A percentile compares a stretch with the other conserved stretches of the same genome.
Evolutionary conservation across 169 alveolate species (phyloP).

Genomic region (Eimeria brunetti): DNA sequence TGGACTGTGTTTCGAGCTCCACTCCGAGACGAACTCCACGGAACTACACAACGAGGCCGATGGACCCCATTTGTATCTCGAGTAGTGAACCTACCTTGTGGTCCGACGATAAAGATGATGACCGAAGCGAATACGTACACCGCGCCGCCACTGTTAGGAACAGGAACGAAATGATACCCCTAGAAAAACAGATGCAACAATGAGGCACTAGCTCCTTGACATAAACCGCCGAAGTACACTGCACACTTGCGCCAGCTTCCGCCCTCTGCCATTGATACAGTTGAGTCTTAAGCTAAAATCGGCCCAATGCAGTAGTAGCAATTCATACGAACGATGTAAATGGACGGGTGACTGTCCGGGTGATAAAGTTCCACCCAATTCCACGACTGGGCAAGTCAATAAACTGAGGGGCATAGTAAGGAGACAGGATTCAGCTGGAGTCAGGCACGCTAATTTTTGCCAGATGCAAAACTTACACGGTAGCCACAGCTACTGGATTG

Average conservation of each 20-base stretch:
- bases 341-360: not conserved
- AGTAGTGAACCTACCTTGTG: conserved; percentile 10
- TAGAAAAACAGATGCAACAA: not conserved
- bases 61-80: too few relatives aligned
- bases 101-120: conserved; percentile 28
- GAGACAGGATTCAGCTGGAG: conserved; percentile 2
- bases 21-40: not conserved
- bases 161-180: conserved; percentile 54
- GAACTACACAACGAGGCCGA: not conserved
- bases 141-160: conserved; percentile 51
- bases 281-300: not conserved
- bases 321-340: not conserved
- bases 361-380: not conserved
- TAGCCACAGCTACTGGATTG: conserved; percentile 70
- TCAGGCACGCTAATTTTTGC: not conserved
- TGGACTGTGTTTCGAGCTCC: not conserved
- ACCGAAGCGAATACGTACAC: conserved; percentile 54
- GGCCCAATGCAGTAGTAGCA: not conserved
- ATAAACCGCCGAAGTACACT: not conserved
- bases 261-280: not conserved
- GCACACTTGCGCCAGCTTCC: not conserved
- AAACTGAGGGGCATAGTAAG: not conserved
- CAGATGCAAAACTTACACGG: conserved; percentile 45
- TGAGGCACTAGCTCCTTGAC: not conserved
- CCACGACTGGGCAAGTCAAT: not conserved